Evolutionary conservation across 2,329 filamentous ascomycete species (phyloP).

Genomic region (Fusarium continuum): DNA sequence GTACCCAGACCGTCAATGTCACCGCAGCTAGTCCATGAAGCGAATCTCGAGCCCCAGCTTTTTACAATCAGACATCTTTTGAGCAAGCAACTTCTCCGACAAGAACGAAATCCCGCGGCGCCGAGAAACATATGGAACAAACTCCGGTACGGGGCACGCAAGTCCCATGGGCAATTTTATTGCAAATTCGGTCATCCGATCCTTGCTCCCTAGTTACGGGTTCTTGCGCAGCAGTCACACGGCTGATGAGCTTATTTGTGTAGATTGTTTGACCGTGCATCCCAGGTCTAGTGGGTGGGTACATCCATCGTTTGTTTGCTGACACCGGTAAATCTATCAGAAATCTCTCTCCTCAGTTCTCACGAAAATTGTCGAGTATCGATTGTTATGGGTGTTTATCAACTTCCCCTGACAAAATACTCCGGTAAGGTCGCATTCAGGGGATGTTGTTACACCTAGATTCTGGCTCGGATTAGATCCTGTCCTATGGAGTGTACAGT

Average conservation of each 20-base stretch:
- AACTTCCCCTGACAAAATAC: neutral
- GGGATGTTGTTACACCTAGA: neutral
- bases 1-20: neutral
- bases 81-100: neutral
- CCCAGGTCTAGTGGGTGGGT: constrained; percentile 6
- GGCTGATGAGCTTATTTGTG: constrained; percentile 35
- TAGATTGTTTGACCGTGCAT: constrained; percentile 24
- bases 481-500: too few species aligned
- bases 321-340: neutral
- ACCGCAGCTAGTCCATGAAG: neutral
- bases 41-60: neutral
- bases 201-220: constrained; percentile 12
- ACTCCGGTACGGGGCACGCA: neutral
- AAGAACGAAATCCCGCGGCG: neutral
- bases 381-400: neutral
- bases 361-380: neutral
- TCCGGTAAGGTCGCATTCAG: constrained; percentile 1
- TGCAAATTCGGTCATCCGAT: constrained; percentile 29
- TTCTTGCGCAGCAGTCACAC: constrained; percentile 18
- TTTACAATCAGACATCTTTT: neutral
- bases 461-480: constrained; percentile 18
- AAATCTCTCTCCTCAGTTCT: neutral
- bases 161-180: constrained; percentile 26
- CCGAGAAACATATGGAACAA: constrained; percentile 1
- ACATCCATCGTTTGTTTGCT: neutral